Evolutionary conservation across 73 alveolate species (phyloP), one percentile per base, ranked within the genome.

Genomic region (Blepharisma japonicum): DNA sequence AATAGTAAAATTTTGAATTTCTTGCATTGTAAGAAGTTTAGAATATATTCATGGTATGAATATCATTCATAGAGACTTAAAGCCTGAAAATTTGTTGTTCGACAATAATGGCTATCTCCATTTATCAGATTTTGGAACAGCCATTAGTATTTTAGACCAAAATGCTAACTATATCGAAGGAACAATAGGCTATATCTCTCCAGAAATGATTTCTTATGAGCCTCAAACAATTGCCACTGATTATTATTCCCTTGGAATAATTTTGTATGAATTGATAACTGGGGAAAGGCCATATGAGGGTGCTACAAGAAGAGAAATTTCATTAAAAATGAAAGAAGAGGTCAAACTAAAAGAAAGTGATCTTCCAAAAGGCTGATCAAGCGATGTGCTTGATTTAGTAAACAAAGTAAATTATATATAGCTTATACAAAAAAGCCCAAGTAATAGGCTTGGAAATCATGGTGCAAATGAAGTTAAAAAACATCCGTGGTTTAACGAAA

Each of bases 31-130:
- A 23, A 32, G 68, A 79, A 88, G 90, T 51, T 21, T 82, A n/a
- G 91, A 84, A 38, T 81, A 68, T 81, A 67, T 84, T 50, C 91
- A 84, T 78, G 39, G 80, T 8, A 21, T 54, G 47, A 82, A 84
- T 27, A 70, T 84, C 0, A 82, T 84, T 18, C 91, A 84, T 54
- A 81, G 91, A 71, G 91, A 84, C 38, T 45, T 84, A 46, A 84
- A 84, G 47, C 91, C 98, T 45, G 96, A 89, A 82, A 92, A 92
- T 74, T 74, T 92, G n/a, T 86, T 92, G 20, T 81, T 83, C 55
- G 77, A 61, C 51, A 11, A 3, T 11, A 61, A 61, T 21, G 77
- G 77, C 0, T 61, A 61, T 23, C 14, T 20, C 20, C 77, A 61
- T 27, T 20, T 61, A 61, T 9, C 51, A 9, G 77, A 61, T 4